These are phyloP conservation scores for Tagetes patula DNA, from an alignment of 129 eudicot genomes.

Conservation along the genomic window DNA sequence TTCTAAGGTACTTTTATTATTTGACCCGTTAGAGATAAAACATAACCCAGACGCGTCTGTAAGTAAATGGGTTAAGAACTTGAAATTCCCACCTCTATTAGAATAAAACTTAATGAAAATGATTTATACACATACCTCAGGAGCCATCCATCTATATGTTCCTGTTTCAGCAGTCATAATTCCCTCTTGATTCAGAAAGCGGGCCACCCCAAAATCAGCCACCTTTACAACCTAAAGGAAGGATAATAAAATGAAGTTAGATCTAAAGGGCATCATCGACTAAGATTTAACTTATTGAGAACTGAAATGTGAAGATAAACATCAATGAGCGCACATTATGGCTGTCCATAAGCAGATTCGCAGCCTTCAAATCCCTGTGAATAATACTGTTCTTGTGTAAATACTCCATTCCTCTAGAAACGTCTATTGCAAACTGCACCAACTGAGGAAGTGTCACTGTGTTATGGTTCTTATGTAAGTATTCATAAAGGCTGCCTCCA, in stretches of 20 bases:
- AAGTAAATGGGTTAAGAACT: neutral
- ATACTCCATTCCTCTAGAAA: constrained; percentile 92
- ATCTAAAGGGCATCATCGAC: neutral
- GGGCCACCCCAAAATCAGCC: constrained; percentile 98
- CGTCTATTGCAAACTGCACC: constrained; percentile 78
- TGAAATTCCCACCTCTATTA: constrained; percentile 6
- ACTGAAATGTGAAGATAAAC: neutral
- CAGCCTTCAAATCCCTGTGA: constrained; percentile 91
- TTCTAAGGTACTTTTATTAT: neutral
- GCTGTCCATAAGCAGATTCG: constrained; percentile 87
- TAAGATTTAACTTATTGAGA: neutral
- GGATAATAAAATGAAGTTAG: neutral
- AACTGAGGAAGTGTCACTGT: constrained; percentile 55
- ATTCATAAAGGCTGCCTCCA: constrained; percentile 86
- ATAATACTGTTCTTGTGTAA: constrained; percentile 73
- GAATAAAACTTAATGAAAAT: neutral
- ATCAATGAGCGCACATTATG: constrained; percentile 42
- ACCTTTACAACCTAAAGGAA: constrained; percentile 82
- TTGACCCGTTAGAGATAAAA: neutral
- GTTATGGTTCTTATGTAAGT: constrained; percentile 59
- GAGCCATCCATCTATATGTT: constrained; percentile 99
- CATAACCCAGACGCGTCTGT: neutral
- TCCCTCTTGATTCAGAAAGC: constrained; percentile 81
- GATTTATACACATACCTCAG: constrained; percentile 60
- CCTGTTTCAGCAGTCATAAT: constrained; percentile 99